Conservation (phyloP, 2,329 filamentous ascomycete genomes). For the Colletotrichum sansevieriae region DNA sequence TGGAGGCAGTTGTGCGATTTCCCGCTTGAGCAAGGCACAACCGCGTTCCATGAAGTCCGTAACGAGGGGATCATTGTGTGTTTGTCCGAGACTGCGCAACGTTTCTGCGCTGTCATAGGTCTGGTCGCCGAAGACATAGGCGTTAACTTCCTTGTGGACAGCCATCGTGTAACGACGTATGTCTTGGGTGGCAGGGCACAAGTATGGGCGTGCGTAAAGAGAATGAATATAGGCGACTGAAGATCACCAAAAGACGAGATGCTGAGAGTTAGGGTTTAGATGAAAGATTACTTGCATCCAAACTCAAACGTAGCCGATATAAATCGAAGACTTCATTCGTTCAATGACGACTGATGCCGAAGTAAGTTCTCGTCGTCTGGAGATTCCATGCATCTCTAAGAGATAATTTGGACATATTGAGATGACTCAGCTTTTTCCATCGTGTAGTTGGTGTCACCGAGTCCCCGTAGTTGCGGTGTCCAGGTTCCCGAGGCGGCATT, state of each 20-base stretch:
- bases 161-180: constrained; percentile 13
- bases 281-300: constrained; percentile 9
- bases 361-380: not conserved
- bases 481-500: constrained; percentile 9
- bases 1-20: constrained; percentile 15
- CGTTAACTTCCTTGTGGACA: not conserved
- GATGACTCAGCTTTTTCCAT: constrained; percentile 1
- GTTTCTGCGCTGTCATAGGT: constrained; percentile 22
- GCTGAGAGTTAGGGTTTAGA: constrained; percentile 9
- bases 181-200: not conserved
- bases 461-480: constrained; percentile 8
- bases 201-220: not conserved
- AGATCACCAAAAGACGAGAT: constrained; percentile 7
- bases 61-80: constrained; percentile 15
- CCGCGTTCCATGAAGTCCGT: constrained; percentile 23
- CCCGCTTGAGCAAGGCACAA: constrained; percentile 17
- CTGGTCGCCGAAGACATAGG: constrained; percentile 30
- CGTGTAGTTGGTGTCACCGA: constrained; percentile 10
- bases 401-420: constrained; percentile 6
- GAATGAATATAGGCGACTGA: constrained; percentile 3
- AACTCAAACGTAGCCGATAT: constrained; percentile 12
- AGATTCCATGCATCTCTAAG: constrained; percentile 7
- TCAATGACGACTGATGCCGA: constrained; percentile 5
- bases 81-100: not conserved
- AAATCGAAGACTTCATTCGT: constrained; percentile 1